Evolutionary conservation across 306 rosid species (phyloP), one percentile per base, ranked within the genome.

Genomic region (Parietaria judaica): DNA sequence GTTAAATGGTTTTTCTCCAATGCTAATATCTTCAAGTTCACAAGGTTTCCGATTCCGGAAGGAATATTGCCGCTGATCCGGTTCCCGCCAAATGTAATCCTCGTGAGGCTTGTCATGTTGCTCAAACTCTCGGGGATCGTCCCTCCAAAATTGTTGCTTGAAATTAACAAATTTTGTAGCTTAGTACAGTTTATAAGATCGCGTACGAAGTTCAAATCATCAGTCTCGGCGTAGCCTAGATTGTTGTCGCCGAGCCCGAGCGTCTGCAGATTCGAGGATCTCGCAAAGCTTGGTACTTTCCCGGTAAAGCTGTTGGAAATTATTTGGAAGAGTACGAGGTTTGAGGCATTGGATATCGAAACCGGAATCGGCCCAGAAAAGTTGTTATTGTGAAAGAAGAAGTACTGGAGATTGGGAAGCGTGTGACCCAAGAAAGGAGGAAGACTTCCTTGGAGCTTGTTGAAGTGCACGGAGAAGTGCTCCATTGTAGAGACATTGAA

Each of bases 401-500:
- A 15, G 1, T 3, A 0, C 56, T 58, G 15, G 15, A 77, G 61
- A 38, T 58, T n/a, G 7, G 62, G 60, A 36, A 39, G 35, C 0
- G 8, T 36, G 66, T 47, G 63, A 56, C 66, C 70, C 39, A 67
- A 63, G 68, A 63, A 48, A 31, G 36, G 51, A 7, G 77, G 76
- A 53, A 78, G 76, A 56, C 58, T 58, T 57, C 83, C 79, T 44
- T 73, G 6, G 35, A 78, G 67, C 46, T 66, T 23, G 62, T 70
- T 78, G 3, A 1, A 6, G 9, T 3, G 34, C 8, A 70, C 52
- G 1, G 61, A 43, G 5, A 78, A 14, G 13, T 3, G 0, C 43
- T 2, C 15, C 3, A 78, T 58, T 1, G 70, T 70, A 14, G 76
- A 66, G 43, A 70, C 17, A 16, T 73, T 78, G 67, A 63, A 76